Base-by-base conservation (phyloP, 805 yeast species). In the Candida manassasensis region DNA sequence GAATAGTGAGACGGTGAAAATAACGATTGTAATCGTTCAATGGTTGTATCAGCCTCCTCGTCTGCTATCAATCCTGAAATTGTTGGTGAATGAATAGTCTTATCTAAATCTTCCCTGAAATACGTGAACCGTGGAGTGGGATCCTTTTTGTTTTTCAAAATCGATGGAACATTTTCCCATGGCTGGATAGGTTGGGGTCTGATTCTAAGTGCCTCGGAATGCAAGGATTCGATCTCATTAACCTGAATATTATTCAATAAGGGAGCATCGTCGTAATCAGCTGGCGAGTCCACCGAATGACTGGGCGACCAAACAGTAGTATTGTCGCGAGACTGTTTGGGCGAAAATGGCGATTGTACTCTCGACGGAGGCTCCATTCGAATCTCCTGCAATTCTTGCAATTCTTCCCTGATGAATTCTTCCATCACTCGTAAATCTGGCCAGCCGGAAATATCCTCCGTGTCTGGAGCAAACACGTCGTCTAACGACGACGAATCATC, bases 31-130 rank as follows among this genome's bases (percentile, higher is more conserved):
- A 50, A 34, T 14, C 38, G 42, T 16, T 39, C 43, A 30, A 19
- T 17, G 2, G 35, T 29, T 3, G 39, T 27, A 14, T 41, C 36
- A n/a, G 19, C 34, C 14, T 37, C 37, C 10, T 32, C 13, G 17
- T 22, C 15, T 3, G 39, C 38, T n/a, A 24, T 32, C 15, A 89
- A 63, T 0, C 96, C 96, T 3, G 94, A 81, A 17, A 89, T 81
- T 4, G 85, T 81, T 2, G 95, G 87, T 0, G 96, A 78, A 57
- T 89, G 97, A 16, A 89, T 77, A 0, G 97, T 89, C n/a, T 87
- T 78, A 11, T 81, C 84, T 45, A 90, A 59, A 50, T 87, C 94
- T 44, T 88, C 96, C 45, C 97, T 71, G 59, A 93, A 90, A 53
- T 90, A 90, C 0, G 97, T 87, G 63, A 85, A 90, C 43, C 97